phyloP scores from a whole-genome alignment of 331 rosid genomes.

The Ulmus americana region DNA sequence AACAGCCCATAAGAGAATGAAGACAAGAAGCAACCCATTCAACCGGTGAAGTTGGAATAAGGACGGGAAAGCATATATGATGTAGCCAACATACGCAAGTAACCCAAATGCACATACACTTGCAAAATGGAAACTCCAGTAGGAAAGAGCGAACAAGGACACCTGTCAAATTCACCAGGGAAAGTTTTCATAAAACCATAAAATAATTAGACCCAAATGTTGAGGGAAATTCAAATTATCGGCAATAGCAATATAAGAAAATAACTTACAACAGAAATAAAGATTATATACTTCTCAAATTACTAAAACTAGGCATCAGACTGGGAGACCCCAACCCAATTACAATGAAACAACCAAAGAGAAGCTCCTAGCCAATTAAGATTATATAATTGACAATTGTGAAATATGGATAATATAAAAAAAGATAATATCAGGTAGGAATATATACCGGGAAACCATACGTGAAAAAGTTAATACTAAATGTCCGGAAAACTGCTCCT shows the following conservation, averaged over 20 bases:
- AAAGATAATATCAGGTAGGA: conserved; percentile 35
- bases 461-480: conserved; percentile 96
- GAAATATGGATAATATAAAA: background rate
- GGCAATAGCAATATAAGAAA: conserved; percentile 15
- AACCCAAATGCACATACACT: conserved; percentile 93
- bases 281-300: background rate
- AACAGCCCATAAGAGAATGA: conserved; percentile 98
- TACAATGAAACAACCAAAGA: too few relatives aligned
- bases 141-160: conserved; percentile 80
- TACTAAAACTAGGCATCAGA: background rate
- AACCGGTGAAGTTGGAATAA: conserved; percentile 78
- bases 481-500: conserved; percentile 83
- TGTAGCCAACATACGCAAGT: conserved; percentile 89
- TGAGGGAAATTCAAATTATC: conserved; percentile 7
- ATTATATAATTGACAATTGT: too few relatives aligned
- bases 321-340: too few relatives aligned
- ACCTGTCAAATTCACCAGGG: conserved; percentile 48
- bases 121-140: conserved; percentile 97
- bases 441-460: conserved; percentile 96
- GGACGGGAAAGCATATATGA: conserved; percentile 80
- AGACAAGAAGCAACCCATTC: conserved; percentile 94
- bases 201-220: conserved; percentile 14
- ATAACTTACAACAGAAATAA: background rate
- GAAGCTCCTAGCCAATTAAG: too few relatives aligned
- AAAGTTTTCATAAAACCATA: conserved; percentile 14